These are phyloP conservation scores for Zygosaccharomyces rouxii DNA, from an alignment of 805 yeast genomes.

Conservation along the genomic window DNA sequence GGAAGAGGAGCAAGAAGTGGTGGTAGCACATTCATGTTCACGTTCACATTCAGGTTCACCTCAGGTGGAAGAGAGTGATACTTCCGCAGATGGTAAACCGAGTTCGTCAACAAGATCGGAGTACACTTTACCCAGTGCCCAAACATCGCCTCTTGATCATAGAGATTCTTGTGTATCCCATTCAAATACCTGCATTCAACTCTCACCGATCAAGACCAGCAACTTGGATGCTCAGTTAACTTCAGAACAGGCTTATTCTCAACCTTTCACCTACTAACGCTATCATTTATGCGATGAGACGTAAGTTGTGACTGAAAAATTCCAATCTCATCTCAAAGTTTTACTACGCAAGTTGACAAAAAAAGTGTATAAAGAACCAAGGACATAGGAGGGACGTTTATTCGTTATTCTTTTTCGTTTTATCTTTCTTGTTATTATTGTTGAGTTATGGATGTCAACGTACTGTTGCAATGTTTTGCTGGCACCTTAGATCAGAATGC, in stretches of 20 bases:
- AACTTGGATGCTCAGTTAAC: constrained; percentile 21
- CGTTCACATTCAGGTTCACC: no score
- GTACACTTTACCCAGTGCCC: constrained; percentile 10
- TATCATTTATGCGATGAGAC: background rate
- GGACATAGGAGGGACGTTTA: constrained; percentile 1
- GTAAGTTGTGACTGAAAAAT: constrained; percentile 7
- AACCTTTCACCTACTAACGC: constrained; percentile 26
- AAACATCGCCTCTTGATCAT: constrained; percentile 8
- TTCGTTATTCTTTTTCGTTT: background rate
- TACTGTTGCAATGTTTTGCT: constrained; percentile 68
- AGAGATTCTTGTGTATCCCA: constrained; percentile 9
- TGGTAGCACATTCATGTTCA: no score
- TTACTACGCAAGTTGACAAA: background rate
- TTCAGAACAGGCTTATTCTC: constrained; percentile 31
- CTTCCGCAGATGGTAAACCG: constrained; percentile 1
- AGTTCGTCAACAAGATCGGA: constrained; percentile 8
- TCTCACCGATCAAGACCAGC: constrained; percentile 26
- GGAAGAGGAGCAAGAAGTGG: background rate
- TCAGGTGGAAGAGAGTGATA: background rate
- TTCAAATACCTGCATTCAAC: constrained; percentile 16
- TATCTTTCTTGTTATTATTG: background rate
- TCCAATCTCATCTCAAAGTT: constrained; percentile 5
- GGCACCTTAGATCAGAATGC: constrained; percentile 73
- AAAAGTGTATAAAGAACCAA: background rate
- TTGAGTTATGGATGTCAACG: constrained; percentile 57